Evolutionary conservation across 768 basidiomycete species (phyloP).

Genomic region (Leccinum boreale): DNA sequence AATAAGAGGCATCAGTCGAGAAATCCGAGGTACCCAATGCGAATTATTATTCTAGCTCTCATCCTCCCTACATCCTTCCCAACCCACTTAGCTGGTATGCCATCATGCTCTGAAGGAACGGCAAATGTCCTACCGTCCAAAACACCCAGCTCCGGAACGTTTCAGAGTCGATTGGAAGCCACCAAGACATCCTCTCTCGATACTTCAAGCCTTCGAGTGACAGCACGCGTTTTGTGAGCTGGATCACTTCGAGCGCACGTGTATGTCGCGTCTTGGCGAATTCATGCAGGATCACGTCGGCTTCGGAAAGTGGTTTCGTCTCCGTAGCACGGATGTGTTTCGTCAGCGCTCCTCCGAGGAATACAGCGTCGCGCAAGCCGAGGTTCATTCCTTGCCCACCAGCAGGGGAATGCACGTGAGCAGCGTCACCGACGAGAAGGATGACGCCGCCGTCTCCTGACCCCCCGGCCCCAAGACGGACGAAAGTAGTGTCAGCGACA

Average conservation of each 20-base stretch:
- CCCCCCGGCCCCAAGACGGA: conserved; percentile 22
- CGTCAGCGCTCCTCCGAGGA: conserved; percentile 41
- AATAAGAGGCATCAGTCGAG: neutral
- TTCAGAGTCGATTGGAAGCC: conserved; percentile 25
- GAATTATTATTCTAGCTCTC: neutral
- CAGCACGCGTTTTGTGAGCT: conserved; percentile 36
- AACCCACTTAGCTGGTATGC: conserved; percentile 23
- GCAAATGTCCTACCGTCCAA: conserved; percentile 18
- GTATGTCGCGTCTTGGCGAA: conserved; percentile 37
- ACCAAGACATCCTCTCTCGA: conserved; percentile 13
- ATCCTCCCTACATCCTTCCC: conserved; percentile 12
- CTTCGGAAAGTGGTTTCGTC: conserved; percentile 5
- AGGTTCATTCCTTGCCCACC: conserved; percentile 61
- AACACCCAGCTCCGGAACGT: conserved; percentile 27
- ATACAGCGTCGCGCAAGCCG: conserved; percentile 52
- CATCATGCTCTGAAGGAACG: conserved; percentile 10
- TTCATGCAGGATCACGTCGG: conserved; percentile 32
- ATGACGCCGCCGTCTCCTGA: conserved; percentile 13
- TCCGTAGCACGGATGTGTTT: conserved; percentile 30
- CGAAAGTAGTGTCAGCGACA: conserved; percentile 39
- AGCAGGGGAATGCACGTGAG: conserved; percentile 52
- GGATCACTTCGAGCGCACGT: conserved; percentile 42
- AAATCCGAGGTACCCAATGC: neutral
- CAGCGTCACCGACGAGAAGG: conserved; percentile 44
- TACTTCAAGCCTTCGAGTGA: conserved; percentile 23